Evolutionary conservation across 768 basidiomycete genomes (phyloP).

Genomic region (Roridomyces roridus): DNA sequence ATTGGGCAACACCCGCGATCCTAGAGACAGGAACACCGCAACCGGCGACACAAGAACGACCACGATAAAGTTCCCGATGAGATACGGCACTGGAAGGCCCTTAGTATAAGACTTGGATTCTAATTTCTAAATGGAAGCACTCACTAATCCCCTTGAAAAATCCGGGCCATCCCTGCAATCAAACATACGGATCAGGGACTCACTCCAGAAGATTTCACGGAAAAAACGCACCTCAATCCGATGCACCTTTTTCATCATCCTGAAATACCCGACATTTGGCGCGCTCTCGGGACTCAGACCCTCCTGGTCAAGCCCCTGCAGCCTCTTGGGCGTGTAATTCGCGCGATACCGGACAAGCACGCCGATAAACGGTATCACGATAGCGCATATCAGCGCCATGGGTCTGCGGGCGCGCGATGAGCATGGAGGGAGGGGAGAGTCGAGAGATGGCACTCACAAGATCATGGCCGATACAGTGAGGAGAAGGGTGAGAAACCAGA

Average conservation of each 20-base stretch:
- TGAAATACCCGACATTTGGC: too few species aligned
- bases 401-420: not conserved
- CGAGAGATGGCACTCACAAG: not conserved
- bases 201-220: not conserved
- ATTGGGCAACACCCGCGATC: not conserved
- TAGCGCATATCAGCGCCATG: not conserved
- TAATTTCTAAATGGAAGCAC: too few species aligned
- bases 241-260: not conserved
- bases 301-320: not conserved
- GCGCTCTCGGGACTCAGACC: not conserved
- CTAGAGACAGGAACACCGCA: not conserved
- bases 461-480: not conserved
- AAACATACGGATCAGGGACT: too few species aligned
- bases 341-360: not conserved
- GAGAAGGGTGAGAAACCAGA: not conserved
- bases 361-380: not conserved
- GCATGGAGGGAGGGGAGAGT: too few species aligned
- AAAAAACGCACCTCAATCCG: slow-evolving; percentile 1
- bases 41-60: not conserved
- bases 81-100: too few species aligned
- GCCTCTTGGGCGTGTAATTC: not conserved
- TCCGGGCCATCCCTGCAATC: not conserved
- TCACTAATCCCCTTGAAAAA: not conserved
- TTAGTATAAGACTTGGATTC: not conserved
- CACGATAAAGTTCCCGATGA: too few species aligned